Base-by-base conservation (phyloP, 805 yeast genomes). In the Teunomyces atbi region DNA sequence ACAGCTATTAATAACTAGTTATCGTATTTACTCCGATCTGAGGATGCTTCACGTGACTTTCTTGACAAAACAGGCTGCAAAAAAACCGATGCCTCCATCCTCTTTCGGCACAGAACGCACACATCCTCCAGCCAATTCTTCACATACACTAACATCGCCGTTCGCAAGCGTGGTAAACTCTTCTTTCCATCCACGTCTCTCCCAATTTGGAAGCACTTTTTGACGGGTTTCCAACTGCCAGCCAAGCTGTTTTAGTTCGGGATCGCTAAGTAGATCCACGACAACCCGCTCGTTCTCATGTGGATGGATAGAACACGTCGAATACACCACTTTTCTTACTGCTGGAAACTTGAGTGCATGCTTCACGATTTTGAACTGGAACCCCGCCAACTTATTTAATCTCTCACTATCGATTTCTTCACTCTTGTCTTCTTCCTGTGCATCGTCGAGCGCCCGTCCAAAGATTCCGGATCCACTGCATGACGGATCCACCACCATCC, bases 81-180 rank as follows among this genome's bases (percentile, higher is more conserved):
- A 94, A 62, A 94, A 94, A 0, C 99, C 99, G 57, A 94, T 94
- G n/a, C 99, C 99, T 26, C 98, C 99, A 62, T 94, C 99, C 37
- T 78, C 85, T 50, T 81, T 84, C 0, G 97, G 96, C 36, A 83
- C 67, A 0, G 91, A 86, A 54, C 99, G 74, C 0, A 94, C 82
- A 67, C 97, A 91, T 0, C 94, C 92, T 1, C 83, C 89, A 1
- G 97, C 96, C 41, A 89, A 60, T 32, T 54, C 52, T 45, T 56
- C 62, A 41, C 65, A 51, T 11, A 51, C 47, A 32, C 67, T 72
- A 30, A 74, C 73, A 16, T 83, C 78, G 35, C 71, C 67, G 11
- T 61, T 66, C 7, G 77, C 75, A 10, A 69, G 27, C 5, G 79
- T 65, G 20, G 70, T 59, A 53, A 91, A 90, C 59, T 86, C 96